Evolutionary conservation across 768 basidiomycete species (phyloP), one percentile per base, ranked within the genome.

Genomic region (Leccinellum luteum): DNA sequence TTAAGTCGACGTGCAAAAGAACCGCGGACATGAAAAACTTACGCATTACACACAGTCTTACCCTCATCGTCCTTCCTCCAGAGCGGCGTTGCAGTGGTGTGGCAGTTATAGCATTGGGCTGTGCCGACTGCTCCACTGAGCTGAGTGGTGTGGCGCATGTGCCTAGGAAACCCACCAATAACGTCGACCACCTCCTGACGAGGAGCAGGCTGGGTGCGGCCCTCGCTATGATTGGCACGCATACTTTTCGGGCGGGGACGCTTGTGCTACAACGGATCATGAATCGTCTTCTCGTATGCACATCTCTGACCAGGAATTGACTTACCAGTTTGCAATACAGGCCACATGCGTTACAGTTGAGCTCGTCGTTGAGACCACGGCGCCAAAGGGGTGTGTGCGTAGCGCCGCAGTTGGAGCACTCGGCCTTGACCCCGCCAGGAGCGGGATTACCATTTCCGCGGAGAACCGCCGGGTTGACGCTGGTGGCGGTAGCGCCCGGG

Each of bases 11-110:
- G 53, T 43, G 59, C 34, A 54, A 50, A 53, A n/a, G 47, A 53
- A 57, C 31, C n/a, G 41, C 27, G 13, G 9, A 51, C 15, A n/a
- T 6, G n/a, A 51, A 45, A 45, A n/a, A 83, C 87, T 72, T 70
- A 92, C 87, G 92, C 91, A 65, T 93, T 93, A 77, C 92, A 93
- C 41, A 93, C 89, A 0, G 91, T 93, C 77, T 90, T 90, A 54
- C 91, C 91, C 73, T 92, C 92, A 64, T 92, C 90, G 64, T 93
- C 92, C 73, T 93, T 93, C 60, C 91, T 82, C 91, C 91, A 93
- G 41, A 93, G 81, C 13, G 92, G 92, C 6, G 91, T 92, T 14
- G 90, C 89, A 3, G 89, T 92, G 23, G 92, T 93, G 66, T 92
- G 88, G 76, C 91, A 93, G 67, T 92, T 93, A 74, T 87, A 91